Evolutionary conservation across 768 basidiomycete genomes (phyloP).

Genomic region (Russula ochroleuca): DNA sequence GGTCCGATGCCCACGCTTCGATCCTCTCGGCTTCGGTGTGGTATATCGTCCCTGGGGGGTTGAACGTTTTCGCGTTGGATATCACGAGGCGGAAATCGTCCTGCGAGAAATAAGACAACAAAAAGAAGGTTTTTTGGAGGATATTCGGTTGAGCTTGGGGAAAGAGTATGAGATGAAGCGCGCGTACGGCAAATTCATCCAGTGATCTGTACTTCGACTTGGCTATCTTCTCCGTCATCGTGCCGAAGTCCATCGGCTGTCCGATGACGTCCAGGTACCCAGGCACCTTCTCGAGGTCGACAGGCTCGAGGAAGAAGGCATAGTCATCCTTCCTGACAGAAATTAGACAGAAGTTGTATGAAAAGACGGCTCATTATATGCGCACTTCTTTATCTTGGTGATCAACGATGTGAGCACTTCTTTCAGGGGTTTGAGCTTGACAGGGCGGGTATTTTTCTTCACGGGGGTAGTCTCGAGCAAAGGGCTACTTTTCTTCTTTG

Average conservation of each 20-base stretch:
- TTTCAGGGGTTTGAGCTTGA: constrained; percentile 75
- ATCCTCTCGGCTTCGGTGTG: constrained; percentile 68
- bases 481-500: constrained; percentile 42
- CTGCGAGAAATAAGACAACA: constrained; percentile 3
- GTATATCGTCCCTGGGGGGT: constrained; percentile 70
- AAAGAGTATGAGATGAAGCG: background rate
- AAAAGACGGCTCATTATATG: background rate
- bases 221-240: constrained; percentile 74
- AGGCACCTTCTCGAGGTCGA: constrained; percentile 54
- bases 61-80: constrained; percentile 70
- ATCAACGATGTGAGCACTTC: constrained; percentile 69
- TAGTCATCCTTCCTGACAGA: constrained; percentile 73
- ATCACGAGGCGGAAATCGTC: constrained; percentile 67
- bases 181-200: constrained; percentile 72
- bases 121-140: background rate
- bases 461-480: constrained; percentile 17
- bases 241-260: constrained; percentile 89
- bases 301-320: constrained; percentile 73
- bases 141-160: background rate
- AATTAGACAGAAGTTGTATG: background rate
- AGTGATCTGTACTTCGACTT: constrained; percentile 72
- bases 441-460: constrained; percentile 47
- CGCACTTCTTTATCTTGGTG: constrained; percentile 68
- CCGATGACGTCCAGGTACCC: constrained; percentile 68
- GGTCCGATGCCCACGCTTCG: constrained; percentile 66